Evolutionary conservation across 306 rosid species (phyloP).

Genomic region (Inga oerstediana): DNA sequence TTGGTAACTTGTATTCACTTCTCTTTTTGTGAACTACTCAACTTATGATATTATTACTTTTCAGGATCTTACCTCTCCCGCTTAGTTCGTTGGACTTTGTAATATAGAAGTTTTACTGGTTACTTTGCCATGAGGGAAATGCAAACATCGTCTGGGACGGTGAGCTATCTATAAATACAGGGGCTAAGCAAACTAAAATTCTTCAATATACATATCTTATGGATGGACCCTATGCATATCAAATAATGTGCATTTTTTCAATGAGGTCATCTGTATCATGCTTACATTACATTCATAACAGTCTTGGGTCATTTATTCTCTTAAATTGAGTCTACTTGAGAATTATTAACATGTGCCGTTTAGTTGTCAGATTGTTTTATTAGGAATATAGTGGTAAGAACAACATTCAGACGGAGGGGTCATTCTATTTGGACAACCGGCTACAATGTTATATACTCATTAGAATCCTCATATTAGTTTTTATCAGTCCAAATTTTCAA

Average conservation of each 20-base stretch:
- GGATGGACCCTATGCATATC: background rate
- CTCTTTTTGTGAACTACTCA: background rate
- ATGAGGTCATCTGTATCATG: background rate
- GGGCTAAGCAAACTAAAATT: background rate
- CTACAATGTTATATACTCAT: background rate
- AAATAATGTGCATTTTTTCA: no score
- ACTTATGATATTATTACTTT: background rate
- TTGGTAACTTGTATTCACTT: background rate
- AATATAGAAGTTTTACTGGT: background rate
- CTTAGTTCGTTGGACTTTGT: slow-evolving; percentile 1
- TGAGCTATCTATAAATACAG: background rate
- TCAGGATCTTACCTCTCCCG: slow-evolving; percentile 26
- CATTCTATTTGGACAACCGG: background rate
- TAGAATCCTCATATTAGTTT: background rate
- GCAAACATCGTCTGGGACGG: no score
- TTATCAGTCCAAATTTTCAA: background rate
- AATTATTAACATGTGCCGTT: background rate
- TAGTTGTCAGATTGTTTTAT: background rate
- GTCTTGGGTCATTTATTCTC: background rate
- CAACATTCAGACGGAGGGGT: no score
- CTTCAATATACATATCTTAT: background rate
- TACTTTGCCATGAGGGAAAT: background rate
- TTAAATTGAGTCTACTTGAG: background rate
- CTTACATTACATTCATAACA: background rate
- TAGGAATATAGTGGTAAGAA: background rate